Evolutionary conservation across 108 stramenopile genomes (phyloP).

Genomic region (Thalassiosira profunda): DNA sequence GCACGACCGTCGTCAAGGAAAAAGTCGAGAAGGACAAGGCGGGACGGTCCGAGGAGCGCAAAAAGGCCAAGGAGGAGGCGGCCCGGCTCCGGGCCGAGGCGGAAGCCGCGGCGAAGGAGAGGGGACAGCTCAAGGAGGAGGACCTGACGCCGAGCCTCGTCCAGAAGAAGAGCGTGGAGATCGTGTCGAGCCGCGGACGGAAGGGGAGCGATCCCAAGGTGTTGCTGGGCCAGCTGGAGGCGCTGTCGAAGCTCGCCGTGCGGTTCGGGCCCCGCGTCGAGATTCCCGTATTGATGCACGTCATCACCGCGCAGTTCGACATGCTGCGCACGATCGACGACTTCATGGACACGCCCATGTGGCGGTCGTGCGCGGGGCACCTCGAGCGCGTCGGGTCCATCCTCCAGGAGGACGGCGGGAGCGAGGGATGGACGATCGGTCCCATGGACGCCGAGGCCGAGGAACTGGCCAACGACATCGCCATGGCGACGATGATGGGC

Average conservation of each 20-base stretch:
- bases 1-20: slow-evolving; percentile 74
- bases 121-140: slow-evolving; percentile 56
- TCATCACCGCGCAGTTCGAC: slow-evolving; percentile 94
- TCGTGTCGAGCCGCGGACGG: slow-evolving; percentile 91
- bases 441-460: slow-evolving; percentile 67
- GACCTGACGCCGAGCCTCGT: slow-evolving; percentile 72
- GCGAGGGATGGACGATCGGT: slow-evolving; percentile 60
- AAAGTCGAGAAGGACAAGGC: slow-evolving; percentile 84
- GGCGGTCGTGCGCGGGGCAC: slow-evolving; percentile 91
- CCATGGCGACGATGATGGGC: slow-evolving; percentile 50
- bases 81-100: slow-evolving; percentile 52
- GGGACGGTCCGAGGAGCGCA: slow-evolving; percentile 51
- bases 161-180: slow-evolving; percentile 83
- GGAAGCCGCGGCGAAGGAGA: slow-evolving; percentile 19
- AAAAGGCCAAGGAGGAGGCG: slow-evolving; percentile 48
- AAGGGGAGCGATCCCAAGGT: slow-evolving; percentile 83
- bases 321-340: slow-evolving; percentile 96
- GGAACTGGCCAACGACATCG: slow-evolving; percentile 66
- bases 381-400: slow-evolving; percentile 80
- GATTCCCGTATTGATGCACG: slow-evolving; percentile 96
- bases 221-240: slow-evolving; percentile 89
- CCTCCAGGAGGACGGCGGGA: slow-evolving; percentile 65
- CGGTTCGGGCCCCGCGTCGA: slow-evolving; percentile 92
- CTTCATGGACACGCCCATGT: slow-evolving; percentile 94
- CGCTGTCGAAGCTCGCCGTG: slow-evolving; percentile 75